Percentiles rank a stretch among this genome's conserved stretches.
Conservation (phyloP, 169 alveolate species). For the Eimeria praecox region DNA sequence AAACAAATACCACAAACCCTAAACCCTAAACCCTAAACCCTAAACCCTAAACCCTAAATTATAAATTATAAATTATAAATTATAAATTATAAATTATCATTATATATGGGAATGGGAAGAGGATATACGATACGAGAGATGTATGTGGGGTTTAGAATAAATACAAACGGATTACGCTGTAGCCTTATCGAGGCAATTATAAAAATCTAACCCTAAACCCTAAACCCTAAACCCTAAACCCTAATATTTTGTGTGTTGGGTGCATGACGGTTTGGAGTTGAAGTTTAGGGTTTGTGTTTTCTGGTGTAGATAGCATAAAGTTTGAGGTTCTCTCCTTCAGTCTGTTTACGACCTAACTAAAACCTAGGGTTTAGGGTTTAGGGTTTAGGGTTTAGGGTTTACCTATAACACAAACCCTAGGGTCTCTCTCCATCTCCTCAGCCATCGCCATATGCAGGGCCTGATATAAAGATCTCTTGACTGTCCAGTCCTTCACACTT, state of each 20-base stretch:
- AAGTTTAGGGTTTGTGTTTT: conserved; percentile 2
- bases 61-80: too few species aligned
- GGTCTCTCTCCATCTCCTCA: conserved; percentile 95
- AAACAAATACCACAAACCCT: background rate
- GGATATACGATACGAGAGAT: too few species aligned
- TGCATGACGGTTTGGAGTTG: background rate
- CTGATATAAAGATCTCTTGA: conserved; percentile 92
- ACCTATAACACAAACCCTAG: conserved; percentile 91
- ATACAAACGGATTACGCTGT: too few species aligned
- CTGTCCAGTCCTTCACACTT: conserved; percentile 83
- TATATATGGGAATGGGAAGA: too few species aligned
- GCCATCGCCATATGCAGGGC: conserved; percentile 95
- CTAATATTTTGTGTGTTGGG: background rate
- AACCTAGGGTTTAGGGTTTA: conserved; percentile 21
- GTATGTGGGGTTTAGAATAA: too few species aligned
- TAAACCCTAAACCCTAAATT: too few species aligned
- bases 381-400: conserved; percentile 33
- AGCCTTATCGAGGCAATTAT: too few species aligned
- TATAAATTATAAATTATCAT: too few species aligned
- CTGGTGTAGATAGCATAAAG: too few species aligned
- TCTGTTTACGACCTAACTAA: too few species aligned
- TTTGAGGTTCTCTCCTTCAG: too few species aligned
- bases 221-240: background rate
- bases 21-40: background rate
- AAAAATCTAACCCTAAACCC: background rate